These are phyloP conservation scores for Drechslerella dactyloides DNA, from an alignment of 2,329 filamentous ascomycete genomes.

Conservation along the genomic window DNA sequence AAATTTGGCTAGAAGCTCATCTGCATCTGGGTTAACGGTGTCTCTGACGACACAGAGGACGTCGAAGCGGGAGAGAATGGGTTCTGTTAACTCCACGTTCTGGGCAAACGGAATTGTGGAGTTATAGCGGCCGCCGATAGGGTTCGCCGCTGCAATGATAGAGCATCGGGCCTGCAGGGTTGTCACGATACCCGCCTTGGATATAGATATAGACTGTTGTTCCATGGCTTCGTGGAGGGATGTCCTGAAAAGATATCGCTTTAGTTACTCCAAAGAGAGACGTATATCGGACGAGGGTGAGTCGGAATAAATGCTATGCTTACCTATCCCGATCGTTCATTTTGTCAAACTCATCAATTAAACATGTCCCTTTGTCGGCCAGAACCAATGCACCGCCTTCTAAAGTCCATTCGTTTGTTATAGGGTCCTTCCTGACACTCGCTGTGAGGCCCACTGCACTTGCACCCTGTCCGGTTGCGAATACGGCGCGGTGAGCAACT, in stretches of 20 bases:
- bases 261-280: not conserved
- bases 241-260: conserved; percentile 63
- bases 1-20: conserved; percentile 90
- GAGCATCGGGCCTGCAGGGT: conserved; percentile 94
- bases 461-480: conserved; percentile 95
- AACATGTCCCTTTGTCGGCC: conserved; percentile 89
- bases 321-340: conserved; percentile 93
- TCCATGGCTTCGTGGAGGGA: conserved; percentile 99
- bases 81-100: conserved; percentile 96
- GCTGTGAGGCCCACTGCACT: conserved; percentile 97
- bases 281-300: not conserved
- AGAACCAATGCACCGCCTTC: conserved; percentile 95
- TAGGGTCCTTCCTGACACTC: conserved; percentile 89
- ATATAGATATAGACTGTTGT: conserved; percentile 98
- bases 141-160: conserved; percentile 95
- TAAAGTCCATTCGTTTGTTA: conserved; percentile 96
- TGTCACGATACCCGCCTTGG: conserved; percentile 97
- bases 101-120: conserved; percentile 93
- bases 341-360: conserved; percentile 99
- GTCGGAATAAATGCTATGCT: not conserved
- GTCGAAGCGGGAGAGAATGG: conserved; percentile 96
- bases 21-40: conserved; percentile 88
- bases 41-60: conserved; percentile 96
- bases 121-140: conserved; percentile 94
- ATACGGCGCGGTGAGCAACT: conserved; percentile 94